Base-by-base conservation (phyloP, 2,329 filamentous ascomycete genomes). In the Clarireedia homoeocarpa region DNA sequence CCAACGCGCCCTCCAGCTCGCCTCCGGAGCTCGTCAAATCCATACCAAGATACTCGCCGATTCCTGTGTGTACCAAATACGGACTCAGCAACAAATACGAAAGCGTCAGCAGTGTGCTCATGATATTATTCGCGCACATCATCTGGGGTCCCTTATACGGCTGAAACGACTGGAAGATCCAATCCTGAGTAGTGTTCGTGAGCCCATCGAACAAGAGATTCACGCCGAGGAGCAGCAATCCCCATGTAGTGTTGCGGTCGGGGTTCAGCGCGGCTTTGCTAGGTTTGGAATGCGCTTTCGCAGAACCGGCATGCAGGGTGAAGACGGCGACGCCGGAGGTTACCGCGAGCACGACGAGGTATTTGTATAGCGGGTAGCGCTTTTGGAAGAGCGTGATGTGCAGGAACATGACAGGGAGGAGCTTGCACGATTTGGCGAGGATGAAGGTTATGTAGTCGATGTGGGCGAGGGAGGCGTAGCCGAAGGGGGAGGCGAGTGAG, bases 391-490 rank as follows among this genome's bases (percentile, higher is more conserved):
- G 74, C 46, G 91, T 92, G 67, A 97, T 83, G 75, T 99, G 92
- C 42, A 99, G 80, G 67, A 94, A 85, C 94, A 99, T 97, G 68
- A 99, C 94, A 2, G 94, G 94, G n/a, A 99, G 84, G 20, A 99
- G 81, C 76, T 99, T 99, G 85, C 94, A 99, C 66, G 87, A 91
- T 75, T 99, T 97, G 65, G 94, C 92, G 44, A 99, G 86, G 64
- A 96, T 89, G 74, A 95, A 97, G 30, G 94, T 96, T 68, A 97
- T 89, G 74, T 97, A 97, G 80, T 97, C 94, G 73, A 97, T 91
- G 71, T 97, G 91, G 39, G 87, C 85, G 51, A 97, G 84, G 58
- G 85, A 88, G 50, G 94, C 91, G 73, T 97, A 97, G 64, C 92
- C 94, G 68, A 96, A 96, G 2, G 92, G 92, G n/a, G 87, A 91